phyloP scores from a whole-genome alignment of 495 filamentous ascomycete species.

The Arthonia radiata region DNA sequence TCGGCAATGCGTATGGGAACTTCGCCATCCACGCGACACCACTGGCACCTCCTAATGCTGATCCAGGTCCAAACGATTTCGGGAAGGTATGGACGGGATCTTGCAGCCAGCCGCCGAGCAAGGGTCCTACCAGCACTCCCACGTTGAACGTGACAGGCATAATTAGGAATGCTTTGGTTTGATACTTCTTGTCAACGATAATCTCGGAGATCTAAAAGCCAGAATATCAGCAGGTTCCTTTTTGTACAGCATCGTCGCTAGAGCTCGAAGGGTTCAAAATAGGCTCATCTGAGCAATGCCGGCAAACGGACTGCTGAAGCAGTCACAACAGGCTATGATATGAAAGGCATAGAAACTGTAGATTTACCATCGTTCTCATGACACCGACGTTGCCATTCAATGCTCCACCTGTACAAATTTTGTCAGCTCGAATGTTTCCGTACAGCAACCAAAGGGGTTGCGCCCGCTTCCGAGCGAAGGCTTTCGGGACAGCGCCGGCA shows the following conservation, averaged over 20 bases:
- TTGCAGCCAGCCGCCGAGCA: conserved; percentile 44
- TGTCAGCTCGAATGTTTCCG: no score
- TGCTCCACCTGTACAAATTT: no score
- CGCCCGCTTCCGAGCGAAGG: no score
- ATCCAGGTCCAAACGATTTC: conserved; percentile 33
- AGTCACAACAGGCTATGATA: no score
- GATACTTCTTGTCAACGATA: conserved; percentile 39
- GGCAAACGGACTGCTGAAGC: no score
- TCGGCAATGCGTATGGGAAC: conserved; percentile 55
- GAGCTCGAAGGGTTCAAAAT: no score
- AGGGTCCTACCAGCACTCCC: conserved; percentile 49
- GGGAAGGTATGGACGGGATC: conserved; percentile 44
- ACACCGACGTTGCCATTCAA: conserved; percentile 62
- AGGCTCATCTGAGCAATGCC: no score
- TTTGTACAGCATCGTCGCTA: no score
- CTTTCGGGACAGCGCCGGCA: no score
- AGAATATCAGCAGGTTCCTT: not conserved
- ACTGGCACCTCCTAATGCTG: conserved; percentile 21
- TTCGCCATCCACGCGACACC: conserved; percentile 37
- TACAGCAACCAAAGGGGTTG: no score
- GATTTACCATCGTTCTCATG: conserved; percentile 35
- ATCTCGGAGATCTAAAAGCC: conserved; percentile 37
- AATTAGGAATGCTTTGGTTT: conserved; percentile 54
- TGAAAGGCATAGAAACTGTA: conserved; percentile 8
- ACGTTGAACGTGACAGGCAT: conserved; percentile 64